Base-by-base conservation (phyloP, 768 basidiomycete genomes). In the Russula brevipes region DNA sequence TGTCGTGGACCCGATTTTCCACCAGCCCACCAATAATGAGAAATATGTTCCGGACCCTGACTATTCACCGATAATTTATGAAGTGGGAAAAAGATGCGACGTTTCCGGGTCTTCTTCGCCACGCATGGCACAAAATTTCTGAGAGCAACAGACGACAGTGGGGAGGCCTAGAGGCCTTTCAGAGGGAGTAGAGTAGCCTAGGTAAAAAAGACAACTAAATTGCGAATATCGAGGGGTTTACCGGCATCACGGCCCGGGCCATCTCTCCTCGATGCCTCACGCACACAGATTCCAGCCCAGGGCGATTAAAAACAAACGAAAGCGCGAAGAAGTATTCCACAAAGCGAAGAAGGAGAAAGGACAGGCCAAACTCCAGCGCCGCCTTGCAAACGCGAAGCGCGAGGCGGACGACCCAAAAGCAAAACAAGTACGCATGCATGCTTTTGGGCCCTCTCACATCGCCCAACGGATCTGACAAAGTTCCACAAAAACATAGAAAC, bases 271-370 rank as follows among this genome's bases (percentile, higher is more conserved):
- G 30, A 63, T 59, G 89, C 88, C 85, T 77, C 84, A 54, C 73
- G 83, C 19, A 73, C 72, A 60, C 79, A 62, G 84, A 36, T 82
- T 87, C 69, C 81, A 84, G 66, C 79, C 87, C 0, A 87, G 86
- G 5, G 69, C 79, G 10, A 93, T 96, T 66, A 88, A 84, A 71
- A 97, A 98, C 78, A 95, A 95, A 69, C 75, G 86, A 59, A 96
- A 95, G 74, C 80, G 94, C 61, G 88, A 94, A 68, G 87, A 94
- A 63, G 74, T 92, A 35, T 77, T 84, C 17, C 75, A 82, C 6
- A 94, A 90, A 74, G 77, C 74, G 41, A 95, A 90, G 76, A 85
- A 85, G 70, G 83, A 86, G 16, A 92, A 92, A 72, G 83, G 79
- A 30, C 87, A 93, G 71, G 82, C 80, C 56, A 97, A 94, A 73